These are phyloP conservation scores for Hymenoscyphus salicellus DNA, from an alignment of 2,329 filamentous ascomycete genomes.

Conservation along the genomic window DNA sequence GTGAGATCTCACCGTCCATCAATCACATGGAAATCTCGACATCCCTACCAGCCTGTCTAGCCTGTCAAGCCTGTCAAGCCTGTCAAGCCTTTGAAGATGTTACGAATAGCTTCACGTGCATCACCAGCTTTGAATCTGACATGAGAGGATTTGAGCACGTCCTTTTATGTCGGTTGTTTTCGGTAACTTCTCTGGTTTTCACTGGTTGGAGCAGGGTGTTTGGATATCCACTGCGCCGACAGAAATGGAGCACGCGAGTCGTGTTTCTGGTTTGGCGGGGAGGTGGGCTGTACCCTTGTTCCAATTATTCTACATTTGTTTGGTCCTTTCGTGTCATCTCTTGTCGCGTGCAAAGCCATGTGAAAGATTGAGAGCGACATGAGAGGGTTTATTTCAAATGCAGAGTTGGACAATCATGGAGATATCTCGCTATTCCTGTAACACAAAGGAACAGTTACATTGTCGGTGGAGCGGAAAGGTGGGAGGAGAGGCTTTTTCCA, in stretches of 20 bases:
- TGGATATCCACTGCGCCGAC: neutral
- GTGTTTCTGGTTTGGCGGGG: neutral
- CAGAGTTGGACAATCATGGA: neutral
- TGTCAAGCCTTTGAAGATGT: neutral
- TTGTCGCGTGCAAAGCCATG: neutral
- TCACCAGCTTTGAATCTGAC: neutral
- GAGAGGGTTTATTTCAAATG: neutral
- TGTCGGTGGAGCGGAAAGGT: neutral
- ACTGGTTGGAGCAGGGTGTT: neutral
- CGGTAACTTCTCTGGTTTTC: neutral
- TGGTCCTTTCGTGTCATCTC: neutral
- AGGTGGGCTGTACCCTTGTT: neutral
- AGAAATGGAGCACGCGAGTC: neutral
- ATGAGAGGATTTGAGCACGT: too few relatives aligned
- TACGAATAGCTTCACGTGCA: neutral
- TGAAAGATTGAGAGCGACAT: neutral
- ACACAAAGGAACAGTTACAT: neutral
- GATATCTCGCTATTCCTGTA: neutral
- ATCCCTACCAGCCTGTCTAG: neutral
- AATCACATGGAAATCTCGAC: neutral
- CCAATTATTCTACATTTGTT: neutral
- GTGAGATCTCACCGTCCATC: neutral
- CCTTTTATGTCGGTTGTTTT: too few relatives aligned
- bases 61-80: neutral
- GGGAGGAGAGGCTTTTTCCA: neutral